Evolutionary conservation across 192 early-diverging fungal genomes (phyloP), one percentile per base, ranked within the genome.

Genomic region (Coemansia sp.): DNA sequence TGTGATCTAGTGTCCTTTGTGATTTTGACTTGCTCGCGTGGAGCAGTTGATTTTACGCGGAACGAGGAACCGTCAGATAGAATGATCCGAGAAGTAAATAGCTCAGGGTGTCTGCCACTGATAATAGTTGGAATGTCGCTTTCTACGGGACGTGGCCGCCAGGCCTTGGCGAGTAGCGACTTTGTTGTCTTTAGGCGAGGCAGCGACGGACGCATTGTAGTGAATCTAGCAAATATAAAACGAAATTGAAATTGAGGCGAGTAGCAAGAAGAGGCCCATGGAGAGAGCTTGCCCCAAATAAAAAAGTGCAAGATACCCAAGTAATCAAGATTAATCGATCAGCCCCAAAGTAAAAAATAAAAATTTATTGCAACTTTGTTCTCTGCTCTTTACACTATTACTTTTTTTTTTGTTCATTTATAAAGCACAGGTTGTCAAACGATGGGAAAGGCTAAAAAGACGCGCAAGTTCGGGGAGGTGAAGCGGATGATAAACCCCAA

Each of bases 1-100:
- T 97, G 94, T 71, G 95, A 96, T 29, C 95, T 85, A n/a, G 93
- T 93, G 73, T 98, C 97, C 71, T 93, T 95, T 47, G 93, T 92
- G 38, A 98, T 85, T 61, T 92, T 92, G 43, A 95, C 85, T 65
- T 93, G 84, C n/a, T 88, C 65, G 69, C 92, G 89, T 7, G 97
- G 97, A 3, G 95, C 94, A 3, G 95, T 94, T 10, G 92, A 90
- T 47, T 90, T 87, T 31, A 97, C 78, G 20, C 82, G 88, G 78
- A 93, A 95, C 7, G 94, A 93, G 9, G 92, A 91, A 9, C 97
- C 97, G 80, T 97, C 93, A 6, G 93, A 92, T 39, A 97, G 90
- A 2, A 95, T 88, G 13, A 98, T 88, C 62, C 88, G 91, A 79
- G 96, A 92, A 38, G 86, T 78, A 74, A 97, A 96, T n/a, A 89